A percentile compares a stretch with the other conserved stretches of the same genome.
Evolutionary conservation across 108 stramenopile genomes (phyloP).

Genomic region (Discostella stelligeroides): DNA sequence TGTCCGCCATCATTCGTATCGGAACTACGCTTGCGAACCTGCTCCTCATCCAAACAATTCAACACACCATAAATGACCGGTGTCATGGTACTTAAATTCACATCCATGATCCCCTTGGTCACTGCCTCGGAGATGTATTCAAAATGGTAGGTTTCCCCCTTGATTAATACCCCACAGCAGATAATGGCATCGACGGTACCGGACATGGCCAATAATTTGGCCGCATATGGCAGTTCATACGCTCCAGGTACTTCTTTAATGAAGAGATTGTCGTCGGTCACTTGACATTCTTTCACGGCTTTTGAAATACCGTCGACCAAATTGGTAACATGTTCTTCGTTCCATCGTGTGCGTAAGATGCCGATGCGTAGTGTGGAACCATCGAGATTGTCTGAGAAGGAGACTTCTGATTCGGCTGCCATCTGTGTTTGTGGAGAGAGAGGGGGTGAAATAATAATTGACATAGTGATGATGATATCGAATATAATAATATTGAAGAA

Average conservation of each 20-base stretch:
- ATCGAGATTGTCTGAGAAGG: slow-evolving; percentile 73
- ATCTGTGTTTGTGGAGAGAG: slow-evolving; percentile 23
- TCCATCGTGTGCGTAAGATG: slow-evolving; percentile 89
- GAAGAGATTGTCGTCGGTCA: slow-evolving; percentile 85
- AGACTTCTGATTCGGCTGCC: slow-evolving; percentile 86
- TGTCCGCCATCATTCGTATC: slow-evolving; percentile 74
- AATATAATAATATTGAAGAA: too few species aligned
- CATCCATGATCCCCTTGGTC: slow-evolving; percentile 93
- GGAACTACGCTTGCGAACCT: slow-evolving; percentile 76
- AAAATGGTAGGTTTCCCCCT: slow-evolving; percentile 99
- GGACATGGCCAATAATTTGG: slow-evolving; percentile 89
- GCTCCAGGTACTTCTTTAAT: slow-evolving; percentile 95
- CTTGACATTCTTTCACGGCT: slow-evolving; percentile 84
- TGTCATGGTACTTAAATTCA: slow-evolving; percentile 77
- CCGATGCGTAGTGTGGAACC: slow-evolving; percentile 80
- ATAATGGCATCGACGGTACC: slow-evolving; percentile 97
- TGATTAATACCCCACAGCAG: slow-evolving; percentile 95
- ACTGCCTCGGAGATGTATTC: slow-evolving; percentile 98
- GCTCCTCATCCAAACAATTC: slow-evolving; percentile 87
- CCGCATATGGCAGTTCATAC: slow-evolving; percentile 96
- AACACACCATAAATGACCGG: slow-evolving; percentile 94
- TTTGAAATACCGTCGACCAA: slow-evolving; percentile 71
- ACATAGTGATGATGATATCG: background rate
- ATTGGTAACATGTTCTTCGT: slow-evolving; percentile 84
- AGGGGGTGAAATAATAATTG: background rate